A percentile compares a stretch with the other conserved stretches of the same genome.
Conservation (phyloP, 2,329 filamentous ascomycete genomes). For the Penicillium freii region DNA sequence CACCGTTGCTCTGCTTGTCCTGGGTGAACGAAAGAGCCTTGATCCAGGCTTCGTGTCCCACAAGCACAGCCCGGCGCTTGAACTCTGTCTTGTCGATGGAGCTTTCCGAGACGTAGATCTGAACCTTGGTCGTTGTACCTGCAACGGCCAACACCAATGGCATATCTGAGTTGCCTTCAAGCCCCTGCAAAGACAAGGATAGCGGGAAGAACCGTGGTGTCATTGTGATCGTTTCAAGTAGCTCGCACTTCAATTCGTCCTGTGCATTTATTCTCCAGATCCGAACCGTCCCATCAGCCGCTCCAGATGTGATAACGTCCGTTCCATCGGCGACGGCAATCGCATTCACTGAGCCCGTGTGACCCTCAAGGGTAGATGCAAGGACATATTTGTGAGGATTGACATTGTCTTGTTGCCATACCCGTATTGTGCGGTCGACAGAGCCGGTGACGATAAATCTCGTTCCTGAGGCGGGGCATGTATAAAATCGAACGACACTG, state of each 20-base stretch:
- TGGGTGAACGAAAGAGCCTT: constrained; percentile 75
- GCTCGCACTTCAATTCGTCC: constrained; percentile 40
- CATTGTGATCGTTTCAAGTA: constrained; percentile 69
- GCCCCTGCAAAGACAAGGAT: constrained; percentile 64
- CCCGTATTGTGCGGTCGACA: constrained; percentile 71
- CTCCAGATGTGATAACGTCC: constrained; percentile 56
- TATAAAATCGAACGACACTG: constrained; percentile 78
- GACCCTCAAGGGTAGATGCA: constrained; percentile 57
- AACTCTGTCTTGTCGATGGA: constrained; percentile 53
- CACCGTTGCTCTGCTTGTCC: constrained; percentile 58
- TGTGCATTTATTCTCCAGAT: constrained; percentile 63
- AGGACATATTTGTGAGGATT: constrained; percentile 39
- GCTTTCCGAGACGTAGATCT: constrained; percentile 67
- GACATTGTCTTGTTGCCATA: constrained; percentile 52
- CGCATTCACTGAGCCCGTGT: constrained; percentile 72
- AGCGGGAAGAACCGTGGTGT: constrained; percentile 80
- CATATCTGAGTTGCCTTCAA: constrained; percentile 53
- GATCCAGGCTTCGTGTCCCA: constrained; percentile 94
- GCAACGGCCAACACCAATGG: constrained; percentile 72
- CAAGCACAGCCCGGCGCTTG: constrained; percentile 69
- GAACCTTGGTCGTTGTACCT: constrained; percentile 78
- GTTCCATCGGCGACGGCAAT: constrained; percentile 49
- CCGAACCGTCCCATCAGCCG: constrained; percentile 62
- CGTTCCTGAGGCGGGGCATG: constrained; percentile 47
- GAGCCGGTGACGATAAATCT: constrained; percentile 73